Base-by-base conservation (phyloP, 352 stramenopile genomes). In the Globisporangium emineosum region DNA sequence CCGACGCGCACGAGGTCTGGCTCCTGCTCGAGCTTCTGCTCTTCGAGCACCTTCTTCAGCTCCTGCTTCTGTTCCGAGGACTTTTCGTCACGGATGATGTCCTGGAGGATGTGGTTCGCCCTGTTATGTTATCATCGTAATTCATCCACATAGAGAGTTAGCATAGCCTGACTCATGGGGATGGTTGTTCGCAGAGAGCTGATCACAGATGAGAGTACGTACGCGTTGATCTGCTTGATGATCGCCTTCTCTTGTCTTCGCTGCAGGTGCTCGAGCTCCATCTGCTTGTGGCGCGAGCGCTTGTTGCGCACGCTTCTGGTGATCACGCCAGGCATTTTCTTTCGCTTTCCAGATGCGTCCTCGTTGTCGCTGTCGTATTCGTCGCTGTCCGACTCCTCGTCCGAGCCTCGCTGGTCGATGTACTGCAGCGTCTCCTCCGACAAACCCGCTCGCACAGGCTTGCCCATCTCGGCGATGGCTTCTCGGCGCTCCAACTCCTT, bases 151-250 rank as follows among this genome's bases (percentile, higher is more conserved):
- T 17, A 62, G 40, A 21, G 10, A 40, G 59, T 64, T 17, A 70
- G 32, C 27, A 47, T 25, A 12, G 2, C n/a, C n/a, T n/a, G n/a
- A 0, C 29, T 17, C 6, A 1, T 37, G 6, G 0, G 54, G 10
- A 25, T 7, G 23, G 3, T 40, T 12, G 9, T 17, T 1, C 3
- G 17, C 40, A 21, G 29, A 32, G 5, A 32, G 5, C 29, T 32
- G 5, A 4, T 21, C 3, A n/a, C n/a, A n/a, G n/a, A 9, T 8
- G 8, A 6, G 40, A 47, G 40, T 15, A 86, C 78, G 69, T 81
- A 94, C 86, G 74, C 70, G 64, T 95, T 95, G 66, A 95, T 95
- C 64, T 95, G 87, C 73, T 93, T 93, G 63, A 93, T 66, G 42
- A 94, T 77, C n/a, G 77, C 60, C 67, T 93, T 92, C 52, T 91